A percentile compares a stretch with the other conserved stretches of the same genome.
phyloP scores from a whole-genome alignment of 768 basidiomycete species.

The Hygrophorus pudorinus region DNA sequence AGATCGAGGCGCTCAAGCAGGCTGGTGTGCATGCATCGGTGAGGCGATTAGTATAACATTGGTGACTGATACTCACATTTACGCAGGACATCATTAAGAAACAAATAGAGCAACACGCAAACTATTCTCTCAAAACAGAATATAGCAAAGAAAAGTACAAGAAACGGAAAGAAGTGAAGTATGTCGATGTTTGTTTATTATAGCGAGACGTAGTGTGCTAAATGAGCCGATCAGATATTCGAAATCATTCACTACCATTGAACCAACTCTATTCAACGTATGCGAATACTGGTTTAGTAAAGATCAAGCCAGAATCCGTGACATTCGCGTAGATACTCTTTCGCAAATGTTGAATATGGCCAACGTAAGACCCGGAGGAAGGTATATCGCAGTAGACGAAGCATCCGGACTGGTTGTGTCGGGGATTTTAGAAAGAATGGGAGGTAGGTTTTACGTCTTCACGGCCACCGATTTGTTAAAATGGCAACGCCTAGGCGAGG shows the following conservation, averaged over 20 bases:
- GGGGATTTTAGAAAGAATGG: constrained; percentile 78
- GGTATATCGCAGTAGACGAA: constrained; percentile 86
- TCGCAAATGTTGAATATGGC: constrained; percentile 81
- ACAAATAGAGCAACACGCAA: constrained; percentile 89
- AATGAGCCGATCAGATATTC: constrained; percentile 49
- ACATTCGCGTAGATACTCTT: constrained; percentile 79
- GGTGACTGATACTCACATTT: background rate
- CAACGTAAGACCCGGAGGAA: constrained; percentile 78
- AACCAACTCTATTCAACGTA: constrained; percentile 81
- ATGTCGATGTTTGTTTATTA: constrained; percentile 16
- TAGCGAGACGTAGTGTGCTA: background rate
- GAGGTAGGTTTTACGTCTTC: constrained; percentile 38
- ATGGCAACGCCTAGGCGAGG: constrained; percentile 45
- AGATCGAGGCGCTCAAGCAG: constrained; percentile 77
- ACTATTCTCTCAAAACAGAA: constrained; percentile 90
- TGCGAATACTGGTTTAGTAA: constrained; percentile 85
- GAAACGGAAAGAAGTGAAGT: constrained; percentile 97
- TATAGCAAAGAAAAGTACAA: constrained; percentile 98
- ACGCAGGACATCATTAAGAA: constrained; percentile 88
- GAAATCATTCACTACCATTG: constrained; percentile 78
- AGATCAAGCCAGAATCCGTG: constrained; percentile 70
- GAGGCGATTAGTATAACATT: constrained; percentile 11
- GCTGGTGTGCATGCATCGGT: constrained; percentile 76
- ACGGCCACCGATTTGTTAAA: constrained; percentile 5
- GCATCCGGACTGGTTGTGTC: constrained; percentile 83